Conservation (phyloP, 495 filamentous ascomycete genomes). For the Aspergillus ellipticus region DNA sequence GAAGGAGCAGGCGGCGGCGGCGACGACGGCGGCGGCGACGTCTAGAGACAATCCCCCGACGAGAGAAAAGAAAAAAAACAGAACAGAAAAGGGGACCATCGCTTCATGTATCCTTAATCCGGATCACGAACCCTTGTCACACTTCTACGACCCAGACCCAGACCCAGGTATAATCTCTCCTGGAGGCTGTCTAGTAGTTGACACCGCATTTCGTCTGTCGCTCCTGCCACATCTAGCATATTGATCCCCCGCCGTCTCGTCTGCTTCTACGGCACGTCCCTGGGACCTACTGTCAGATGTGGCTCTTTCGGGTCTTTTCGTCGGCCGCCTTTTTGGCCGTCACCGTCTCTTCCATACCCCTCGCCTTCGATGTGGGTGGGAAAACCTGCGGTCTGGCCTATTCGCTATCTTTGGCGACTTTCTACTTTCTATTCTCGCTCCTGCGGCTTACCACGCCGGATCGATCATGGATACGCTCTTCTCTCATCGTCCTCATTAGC, state of each 20-base stretch:
- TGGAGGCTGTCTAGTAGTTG: neutral
- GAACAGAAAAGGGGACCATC: neutral
- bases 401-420: conserved; percentile 77
- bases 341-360: conserved; percentile 87
- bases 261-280: neutral
- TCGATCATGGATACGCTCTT: conserved; percentile 66
- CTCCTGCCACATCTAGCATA: neutral
- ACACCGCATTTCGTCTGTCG: neutral
- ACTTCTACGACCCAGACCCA: neutral
- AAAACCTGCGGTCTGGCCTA: conserved; percentile 90
- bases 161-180: neutral
- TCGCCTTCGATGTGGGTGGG: conserved; percentile 96
- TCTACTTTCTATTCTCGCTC: conserved; percentile 85
- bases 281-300: conserved; percentile 44
- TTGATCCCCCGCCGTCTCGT: neutral
- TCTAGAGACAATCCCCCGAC: no score
- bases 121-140: neutral
- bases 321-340: conserved; percentile 77
- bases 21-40: no score
- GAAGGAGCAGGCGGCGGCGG: no score
- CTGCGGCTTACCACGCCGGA: conserved; percentile 79
- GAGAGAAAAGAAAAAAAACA: neutral
- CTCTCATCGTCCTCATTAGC: conserved; percentile 59
- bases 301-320: conserved; percentile 68
- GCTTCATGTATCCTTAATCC: conserved; percentile 3